Conservation (phyloP, 2,329 filamentous ascomycete genomes). For the Aspergillus amoenus region DNA sequence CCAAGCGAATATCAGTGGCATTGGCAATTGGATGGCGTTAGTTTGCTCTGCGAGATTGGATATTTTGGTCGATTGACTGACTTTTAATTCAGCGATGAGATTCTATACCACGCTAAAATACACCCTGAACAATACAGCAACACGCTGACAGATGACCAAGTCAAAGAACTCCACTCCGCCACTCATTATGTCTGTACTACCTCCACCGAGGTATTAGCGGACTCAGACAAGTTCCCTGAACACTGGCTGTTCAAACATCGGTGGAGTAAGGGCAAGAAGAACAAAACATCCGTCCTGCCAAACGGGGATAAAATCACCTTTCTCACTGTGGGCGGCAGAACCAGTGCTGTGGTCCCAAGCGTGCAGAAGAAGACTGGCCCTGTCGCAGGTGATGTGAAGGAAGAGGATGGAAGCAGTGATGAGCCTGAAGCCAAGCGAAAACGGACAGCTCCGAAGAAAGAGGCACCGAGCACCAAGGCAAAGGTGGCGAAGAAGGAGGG, state of each 20-base stretch:
- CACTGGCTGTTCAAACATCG: slow-evolving; percentile 86
- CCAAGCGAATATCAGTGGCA: slow-evolving; percentile 83
- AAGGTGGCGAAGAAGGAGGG: slow-evolving; percentile 9
- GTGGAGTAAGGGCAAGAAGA: slow-evolving; percentile 86
- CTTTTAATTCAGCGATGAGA: slow-evolving; percentile 64
- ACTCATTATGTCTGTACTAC: slow-evolving; percentile 78
- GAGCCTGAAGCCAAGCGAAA: slow-evolving; percentile 33
- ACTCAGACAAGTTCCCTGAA: slow-evolving; percentile 79
- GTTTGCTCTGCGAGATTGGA: slow-evolving; percentile 19
- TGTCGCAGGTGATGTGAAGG: slow-evolving; percentile 54
- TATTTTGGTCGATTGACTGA: slow-evolving; percentile 5
- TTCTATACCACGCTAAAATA: slow-evolving; percentile 82
- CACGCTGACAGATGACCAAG: slow-evolving; percentile 70
- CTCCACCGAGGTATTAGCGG: slow-evolving; percentile 74
- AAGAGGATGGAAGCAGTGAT: slow-evolving; percentile 24
- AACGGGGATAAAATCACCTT: slow-evolving; percentile 83
- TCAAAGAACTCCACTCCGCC: slow-evolving; percentile 68
- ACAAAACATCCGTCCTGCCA: slow-evolving; percentile 65
- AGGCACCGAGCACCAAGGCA: slow-evolving; percentile 8
- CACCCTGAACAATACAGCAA: slow-evolving; percentile 94
- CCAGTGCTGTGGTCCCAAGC: slow-evolving; percentile 81
- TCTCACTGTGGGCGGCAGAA: slow-evolving; percentile 85
- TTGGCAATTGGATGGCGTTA: slow-evolving; percentile 92
- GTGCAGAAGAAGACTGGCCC: slow-evolving; percentile 79
- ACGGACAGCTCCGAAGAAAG: slow-evolving; percentile 30